Percentiles rank a stretch among this genome's conserved stretches.
Conservation (phyloP, 1,284 basidiomycete species). For the Ganoderma resinaceum region DNA sequence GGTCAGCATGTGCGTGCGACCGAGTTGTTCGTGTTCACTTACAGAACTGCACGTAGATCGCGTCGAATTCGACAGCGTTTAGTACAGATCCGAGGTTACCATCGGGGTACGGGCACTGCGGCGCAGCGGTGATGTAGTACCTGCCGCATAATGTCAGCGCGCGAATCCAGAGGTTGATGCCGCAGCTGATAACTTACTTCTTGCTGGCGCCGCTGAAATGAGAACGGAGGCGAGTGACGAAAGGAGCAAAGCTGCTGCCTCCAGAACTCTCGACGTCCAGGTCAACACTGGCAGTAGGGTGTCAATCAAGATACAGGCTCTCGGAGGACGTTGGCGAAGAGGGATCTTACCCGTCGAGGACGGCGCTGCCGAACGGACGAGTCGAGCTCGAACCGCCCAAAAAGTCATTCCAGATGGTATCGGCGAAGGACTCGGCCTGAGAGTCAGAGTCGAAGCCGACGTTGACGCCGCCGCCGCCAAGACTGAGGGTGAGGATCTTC, state of each 20-base stretch:
- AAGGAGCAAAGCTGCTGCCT: constrained; percentile 64
- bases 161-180: too few species aligned
- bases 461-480: constrained; percentile 41
- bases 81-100: constrained; percentile 57
- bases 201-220: constrained; percentile 58
- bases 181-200: constrained; percentile 45
- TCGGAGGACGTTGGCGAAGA: constrained; percentile 4
- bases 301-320: constrained; percentile 3
- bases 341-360: constrained; percentile 64
- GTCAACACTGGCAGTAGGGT: constrained; percentile 53
- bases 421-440: constrained; percentile 59
- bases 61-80: constrained; percentile 61
- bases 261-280: constrained; percentile 64
- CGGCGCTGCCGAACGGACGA: constrained; percentile 66
- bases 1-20: neutral
- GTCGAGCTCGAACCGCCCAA: constrained; percentile 62
- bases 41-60: constrained; percentile 63
- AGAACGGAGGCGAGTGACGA: constrained; percentile 64
- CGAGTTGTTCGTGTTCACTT: constrained; percentile 18
- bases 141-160: constrained; percentile 40
- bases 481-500: constrained; percentile 59
- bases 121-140: constrained; percentile 68
- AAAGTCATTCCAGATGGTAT: constrained; percentile 71
- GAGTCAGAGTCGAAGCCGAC: constrained; percentile 63
- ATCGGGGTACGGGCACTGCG: constrained; percentile 63